Evolutionary conservation across 2,329 filamentous ascomycete genomes (phyloP).

Genomic region (Xylogone sp.): DNA sequence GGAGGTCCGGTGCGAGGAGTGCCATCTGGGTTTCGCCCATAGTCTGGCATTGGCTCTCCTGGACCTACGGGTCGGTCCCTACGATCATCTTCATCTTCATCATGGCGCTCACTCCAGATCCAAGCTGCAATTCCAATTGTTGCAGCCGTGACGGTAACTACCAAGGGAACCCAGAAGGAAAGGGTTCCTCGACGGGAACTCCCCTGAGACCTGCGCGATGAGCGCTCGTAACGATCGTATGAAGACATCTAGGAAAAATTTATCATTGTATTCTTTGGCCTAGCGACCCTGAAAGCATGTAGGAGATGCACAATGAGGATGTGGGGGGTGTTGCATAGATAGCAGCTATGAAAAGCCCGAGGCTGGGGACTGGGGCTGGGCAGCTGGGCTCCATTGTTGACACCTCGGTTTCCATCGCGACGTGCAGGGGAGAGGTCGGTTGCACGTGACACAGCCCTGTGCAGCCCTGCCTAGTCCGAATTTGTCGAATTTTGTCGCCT

Average conservation of each 20-base stretch:
- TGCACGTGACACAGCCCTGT: constrained; percentile 4
- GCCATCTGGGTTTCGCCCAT: constrained; percentile 24
- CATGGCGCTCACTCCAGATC: constrained; percentile 87
- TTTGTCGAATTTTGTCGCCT: neutral
- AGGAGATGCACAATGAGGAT: neutral
- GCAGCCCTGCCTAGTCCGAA: neutral
- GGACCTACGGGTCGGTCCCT: constrained; percentile 27
- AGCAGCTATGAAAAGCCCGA: constrained; percentile 7
- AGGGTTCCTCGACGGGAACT: constrained; percentile 59
- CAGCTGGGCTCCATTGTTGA: neutral
- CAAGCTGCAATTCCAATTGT: constrained; percentile 84
- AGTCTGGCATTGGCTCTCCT: constrained; percentile 34
- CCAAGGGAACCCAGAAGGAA: constrained; percentile 86
- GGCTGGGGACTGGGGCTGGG: constrained; percentile 12
- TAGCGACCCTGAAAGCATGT: neutral
- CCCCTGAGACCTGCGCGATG: constrained; percentile 32
- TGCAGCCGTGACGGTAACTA: constrained; percentile 81
- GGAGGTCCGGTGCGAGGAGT: constrained; percentile 33
- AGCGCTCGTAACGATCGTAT: constrained; percentile 55
- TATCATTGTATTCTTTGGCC: constrained; percentile 16
- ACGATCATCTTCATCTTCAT: constrained; percentile 65
- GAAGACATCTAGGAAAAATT: constrained; percentile 50
- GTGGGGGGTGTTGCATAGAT: neutral
- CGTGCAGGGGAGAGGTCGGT: neutral
- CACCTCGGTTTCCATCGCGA: constrained; percentile 6